Evolutionary conservation across 768 basidiomycete genomes (phyloP), one percentile per base, ranked within the genome.

Genomic region (Antrodiella citrinella): DNA sequence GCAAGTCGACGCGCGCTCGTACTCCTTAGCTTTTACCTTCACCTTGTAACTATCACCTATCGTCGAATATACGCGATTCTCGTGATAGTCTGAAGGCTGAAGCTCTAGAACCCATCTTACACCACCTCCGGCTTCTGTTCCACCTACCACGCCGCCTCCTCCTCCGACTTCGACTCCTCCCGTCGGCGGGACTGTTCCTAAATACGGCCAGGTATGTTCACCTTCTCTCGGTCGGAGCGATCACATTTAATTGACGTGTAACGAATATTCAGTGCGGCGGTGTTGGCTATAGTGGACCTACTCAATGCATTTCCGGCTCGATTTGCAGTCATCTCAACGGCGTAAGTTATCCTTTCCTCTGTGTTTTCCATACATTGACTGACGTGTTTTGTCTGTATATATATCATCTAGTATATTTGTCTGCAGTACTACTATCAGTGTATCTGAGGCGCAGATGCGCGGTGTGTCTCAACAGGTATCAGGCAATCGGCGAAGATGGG

Each of bases 261-360:
- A 43, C 19, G 9, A 9, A 18, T 38, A 10, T 38, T 10, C 19
- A 43, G 41, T 43, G 51, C 25, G 51, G 51, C 26, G 51, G 51
- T 21, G 47, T 46, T 21, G 49, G 44, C 12, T 50, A 19, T 21
- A 49, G 35, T 10, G 26, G 42, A 12, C 21, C 19, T 22, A 26
- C 47, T 10, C 47, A 41, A 35, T 50, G 51, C 19, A 10, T 13
- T 30, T 11, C 44, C 22, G 44, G 47, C 42, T 26, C 18, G 15
- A 43, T 18, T 7, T 43, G 41, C 21, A 43, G 41, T 22, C 15
- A 43, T 10, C 41, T 43, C 21, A 43, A 43, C 41, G 41, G 19
- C 41, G 41, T 43, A 18, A 7, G 41, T 43, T 43, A 5, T 7
- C 19, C 41, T 43, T 9, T 43, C 41, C 9, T 18, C 21, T 10